Evolutionary conservation across 345 rosid genomes (phyloP).

Genomic region (Pelargonium nanum): DNA sequence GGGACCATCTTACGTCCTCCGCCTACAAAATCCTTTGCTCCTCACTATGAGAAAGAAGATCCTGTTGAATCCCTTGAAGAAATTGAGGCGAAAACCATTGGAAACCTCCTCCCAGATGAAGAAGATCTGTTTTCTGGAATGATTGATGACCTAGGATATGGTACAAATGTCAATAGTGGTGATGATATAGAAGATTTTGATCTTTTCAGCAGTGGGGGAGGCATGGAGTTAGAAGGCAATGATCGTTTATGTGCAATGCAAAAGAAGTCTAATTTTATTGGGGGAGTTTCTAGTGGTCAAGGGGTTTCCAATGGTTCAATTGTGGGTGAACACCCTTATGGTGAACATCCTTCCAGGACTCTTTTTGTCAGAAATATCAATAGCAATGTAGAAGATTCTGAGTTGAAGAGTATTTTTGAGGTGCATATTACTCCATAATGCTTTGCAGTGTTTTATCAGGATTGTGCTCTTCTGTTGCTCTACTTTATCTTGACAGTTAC

Average conservation of each 20-base stretch:
- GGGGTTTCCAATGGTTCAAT: slow-evolving; percentile 19
- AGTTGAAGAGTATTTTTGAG: slow-evolving; percentile 71
- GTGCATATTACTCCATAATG: slow-evolving; percentile 24
- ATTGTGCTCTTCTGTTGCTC: slow-evolving; percentile 3
- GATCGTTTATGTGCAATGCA: slow-evolving; percentile 23
- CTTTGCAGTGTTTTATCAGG: no score
- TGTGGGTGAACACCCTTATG: slow-evolving; percentile 47
- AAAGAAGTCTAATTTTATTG: slow-evolving; percentile 22
- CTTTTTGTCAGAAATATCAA: slow-evolving; percentile 69
- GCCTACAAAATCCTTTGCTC: slow-evolving; percentile 23
- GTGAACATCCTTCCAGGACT: slow-evolving; percentile 69
- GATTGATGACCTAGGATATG: slow-evolving; percentile 27
- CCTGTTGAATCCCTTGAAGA: slow-evolving; percentile 56
- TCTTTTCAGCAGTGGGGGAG: slow-evolving; percentile 55
- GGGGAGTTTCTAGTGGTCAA: slow-evolving; percentile 27
- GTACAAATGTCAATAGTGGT: slow-evolving; percentile 15
- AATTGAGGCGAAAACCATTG: slow-evolving; percentile 72
- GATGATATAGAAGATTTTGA: slow-evolving; percentile 55
- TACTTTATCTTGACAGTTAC: slow-evolving; percentile 1
- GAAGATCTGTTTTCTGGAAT: slow-evolving; percentile 60
- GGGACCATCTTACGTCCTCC: slow-evolving; percentile 31
- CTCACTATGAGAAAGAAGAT: slow-evolving; percentile 34
- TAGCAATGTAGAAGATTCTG: slow-evolving; percentile 68
- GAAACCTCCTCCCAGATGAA: slow-evolving; percentile 59
- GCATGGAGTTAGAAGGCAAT: slow-evolving; percentile 51